A percentile compares a stretch with the other conserved stretches of the same genome.
phyloP scores from a whole-genome alignment of 2,329 filamentous ascomycete species.

The Madurella fahalii region DNA sequence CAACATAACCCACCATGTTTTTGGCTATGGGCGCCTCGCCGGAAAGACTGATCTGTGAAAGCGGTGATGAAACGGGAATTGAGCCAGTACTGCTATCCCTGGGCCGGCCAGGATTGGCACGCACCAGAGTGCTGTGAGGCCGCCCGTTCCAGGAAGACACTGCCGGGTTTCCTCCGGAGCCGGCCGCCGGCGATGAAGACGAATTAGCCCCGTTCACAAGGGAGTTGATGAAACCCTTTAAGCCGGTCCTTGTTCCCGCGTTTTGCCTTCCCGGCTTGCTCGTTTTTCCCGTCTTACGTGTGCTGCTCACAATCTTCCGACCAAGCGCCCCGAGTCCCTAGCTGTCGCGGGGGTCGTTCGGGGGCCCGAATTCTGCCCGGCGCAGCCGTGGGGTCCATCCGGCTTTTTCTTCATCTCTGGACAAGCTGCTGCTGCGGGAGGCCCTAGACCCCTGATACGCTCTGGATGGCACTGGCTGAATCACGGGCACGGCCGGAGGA shows the following conservation, averaged over 20 bases:
- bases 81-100: slow-evolving; percentile 4
- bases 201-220: background rate
- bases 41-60: background rate
- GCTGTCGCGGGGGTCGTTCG: background rate
- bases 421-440: background rate
- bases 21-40: slow-evolving; percentile 3
- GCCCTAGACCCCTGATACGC: background rate
- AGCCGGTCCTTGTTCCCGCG: too few relatives aligned
- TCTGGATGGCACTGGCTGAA: background rate
- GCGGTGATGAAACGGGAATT: slow-evolving; percentile 19
- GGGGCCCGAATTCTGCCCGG: background rate
- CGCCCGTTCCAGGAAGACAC: background rate
- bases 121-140: background rate
- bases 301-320: slow-evolving; percentile 2
- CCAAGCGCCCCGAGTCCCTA: slow-evolving; percentile 20
- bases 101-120: too few relatives aligned
- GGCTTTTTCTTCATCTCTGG: background rate
- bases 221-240: too few relatives aligned
- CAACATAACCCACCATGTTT: too few relatives aligned
- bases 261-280: too few relatives aligned
- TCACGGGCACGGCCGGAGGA: background rate
- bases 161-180: background rate
- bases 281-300: too few relatives aligned
- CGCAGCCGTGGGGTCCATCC: background rate
- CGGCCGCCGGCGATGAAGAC: background rate